A percentile compares a stretch with the other conserved stretches of the same genome.
phyloP scores from a whole-genome alignment of 1,139 yeast species.

The Kluyveromyces sp. region DNA sequence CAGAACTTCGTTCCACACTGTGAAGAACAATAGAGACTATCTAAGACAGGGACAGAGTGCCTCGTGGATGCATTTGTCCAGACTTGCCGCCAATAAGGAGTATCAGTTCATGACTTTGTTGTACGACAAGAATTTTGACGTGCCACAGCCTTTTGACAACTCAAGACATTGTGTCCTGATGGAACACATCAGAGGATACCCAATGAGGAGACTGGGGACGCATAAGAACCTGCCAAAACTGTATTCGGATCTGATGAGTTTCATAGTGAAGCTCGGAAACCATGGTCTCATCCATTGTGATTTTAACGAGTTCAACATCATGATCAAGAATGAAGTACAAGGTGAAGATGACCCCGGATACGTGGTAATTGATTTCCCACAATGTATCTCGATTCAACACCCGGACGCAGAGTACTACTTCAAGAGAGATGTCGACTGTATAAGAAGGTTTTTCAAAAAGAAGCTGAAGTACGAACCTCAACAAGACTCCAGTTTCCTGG shows the following conservation, averaged over 20 bases:
- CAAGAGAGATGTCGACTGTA: slow-evolving; percentile 87
- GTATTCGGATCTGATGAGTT: slow-evolving; percentile 79
- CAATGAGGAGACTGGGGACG: slow-evolving; percentile 75
- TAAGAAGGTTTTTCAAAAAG: slow-evolving; percentile 71
- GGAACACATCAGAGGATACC: slow-evolving; percentile 84
- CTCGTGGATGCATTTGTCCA: slow-evolving; percentile 88
- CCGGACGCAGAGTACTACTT: slow-evolving; percentile 81
- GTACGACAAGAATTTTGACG: slow-evolving; percentile 67
- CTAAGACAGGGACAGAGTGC: slow-evolving; percentile 48
- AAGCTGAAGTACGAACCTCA: slow-evolving; percentile 69
- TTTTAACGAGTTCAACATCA: slow-evolving; percentile 91
- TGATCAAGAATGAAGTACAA: slow-evolving; percentile 61
- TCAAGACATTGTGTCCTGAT: slow-evolving; percentile 89
- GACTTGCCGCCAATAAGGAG: slow-evolving; percentile 89
- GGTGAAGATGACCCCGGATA: slow-evolving; percentile 55
- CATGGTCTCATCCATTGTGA: slow-evolving; percentile 95
- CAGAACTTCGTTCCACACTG: slow-evolving; percentile 84
- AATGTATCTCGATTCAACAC: slow-evolving; percentile 90
- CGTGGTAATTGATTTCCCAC: slow-evolving; percentile 95
- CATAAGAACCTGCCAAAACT: slow-evolving; percentile 63
- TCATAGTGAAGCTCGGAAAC: slow-evolving; percentile 75
- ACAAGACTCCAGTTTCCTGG: slow-evolving; percentile 59
- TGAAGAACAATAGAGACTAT: slow-evolving; percentile 90
- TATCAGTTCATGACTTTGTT: slow-evolving; percentile 77
- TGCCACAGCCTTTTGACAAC: slow-evolving; percentile 83